These are phyloP conservation scores for Phytophthora crassamura DNA, from an alignment of 352 stramenopile species.

Conservation along the genomic window DNA sequence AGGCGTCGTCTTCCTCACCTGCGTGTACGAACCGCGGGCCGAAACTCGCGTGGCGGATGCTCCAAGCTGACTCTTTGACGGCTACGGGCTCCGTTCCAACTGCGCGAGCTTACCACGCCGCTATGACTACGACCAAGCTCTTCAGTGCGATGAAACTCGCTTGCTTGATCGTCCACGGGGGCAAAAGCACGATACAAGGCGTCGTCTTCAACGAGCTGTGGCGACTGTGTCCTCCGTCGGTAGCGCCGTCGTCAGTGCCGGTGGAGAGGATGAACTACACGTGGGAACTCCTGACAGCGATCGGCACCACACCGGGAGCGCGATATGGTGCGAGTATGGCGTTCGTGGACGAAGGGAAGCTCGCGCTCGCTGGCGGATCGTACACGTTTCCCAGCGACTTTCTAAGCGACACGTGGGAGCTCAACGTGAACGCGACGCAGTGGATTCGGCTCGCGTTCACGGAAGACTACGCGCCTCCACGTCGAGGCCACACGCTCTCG, in stretches of 20 bases:
- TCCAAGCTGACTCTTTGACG: conserved; percentile 21
- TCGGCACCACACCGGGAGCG: conserved; percentile 57
- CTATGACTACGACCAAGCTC: conserved; percentile 46
- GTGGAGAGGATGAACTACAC: conserved; percentile 56
- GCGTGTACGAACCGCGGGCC: conserved; percentile 35
- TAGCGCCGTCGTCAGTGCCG: neutral
- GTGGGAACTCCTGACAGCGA: conserved; percentile 60
- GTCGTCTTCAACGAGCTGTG: conserved; percentile 81
- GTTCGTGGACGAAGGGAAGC: conserved; percentile 67
- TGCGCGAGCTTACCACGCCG: conserved; percentile 56
- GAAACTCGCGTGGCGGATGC: conserved; percentile 47
- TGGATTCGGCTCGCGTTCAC: conserved; percentile 67
- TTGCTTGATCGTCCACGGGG: conserved; percentile 68
- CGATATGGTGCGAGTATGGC: conserved; percentile 63
- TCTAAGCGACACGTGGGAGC: conserved; percentile 72
- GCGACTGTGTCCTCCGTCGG: conserved; percentile 53
- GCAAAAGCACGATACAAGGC: conserved; percentile 46
- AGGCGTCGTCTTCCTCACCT: conserved; percentile 16
- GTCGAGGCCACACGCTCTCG: conserved; percentile 62
- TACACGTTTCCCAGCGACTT: conserved; percentile 83
- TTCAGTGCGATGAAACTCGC: conserved; percentile 32
- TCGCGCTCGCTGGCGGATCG: conserved; percentile 67
- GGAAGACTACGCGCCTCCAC: conserved; percentile 53
- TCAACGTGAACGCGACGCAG: conserved; percentile 72
- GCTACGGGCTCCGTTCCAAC: conserved; percentile 24